A percentile compares a stretch with the other conserved stretches of the same genome.
Conservation (phyloP, 768 basidiomycete species). For the Lentinula lateritia region DNA sequence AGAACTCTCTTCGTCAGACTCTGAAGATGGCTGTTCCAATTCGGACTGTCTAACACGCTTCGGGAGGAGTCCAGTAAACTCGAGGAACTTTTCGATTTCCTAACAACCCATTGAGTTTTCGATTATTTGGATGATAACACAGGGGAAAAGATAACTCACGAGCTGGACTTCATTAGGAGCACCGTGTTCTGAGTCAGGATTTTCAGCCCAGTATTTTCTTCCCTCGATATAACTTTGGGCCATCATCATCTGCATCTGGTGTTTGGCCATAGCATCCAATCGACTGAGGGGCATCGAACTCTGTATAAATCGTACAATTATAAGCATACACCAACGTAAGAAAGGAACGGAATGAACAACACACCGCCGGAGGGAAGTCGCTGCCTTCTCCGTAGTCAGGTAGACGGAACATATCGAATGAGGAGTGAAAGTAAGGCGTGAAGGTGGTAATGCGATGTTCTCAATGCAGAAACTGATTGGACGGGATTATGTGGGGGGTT, state of each 20-base stretch:
- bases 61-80: conserved; percentile 1
- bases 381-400: background rate
- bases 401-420: background rate
- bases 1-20: background rate
- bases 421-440: background rate
- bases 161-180: conserved; percentile 1
- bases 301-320: background rate
- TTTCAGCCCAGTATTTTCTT: background rate
- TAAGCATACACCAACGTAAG: background rate
- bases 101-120: background rate
- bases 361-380: background rate
- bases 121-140: background rate
- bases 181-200: background rate
- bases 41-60: background rate
- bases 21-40: background rate
- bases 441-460: too few relatives aligned
- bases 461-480: background rate
- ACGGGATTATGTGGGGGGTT: background rate
- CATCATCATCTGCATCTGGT: conserved; percentile 3
- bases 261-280: background rate
- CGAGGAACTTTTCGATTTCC: conserved; percentile 5
- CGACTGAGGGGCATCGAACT: background rate
- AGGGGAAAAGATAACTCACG: background rate
- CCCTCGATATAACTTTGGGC: conserved; percentile 6
- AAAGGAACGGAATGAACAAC: background rate